Evolutionary conservation across 2,329 filamentous ascomycete genomes (phyloP).

Genomic region (Chrysoporthe deuterocubensis): DNA sequence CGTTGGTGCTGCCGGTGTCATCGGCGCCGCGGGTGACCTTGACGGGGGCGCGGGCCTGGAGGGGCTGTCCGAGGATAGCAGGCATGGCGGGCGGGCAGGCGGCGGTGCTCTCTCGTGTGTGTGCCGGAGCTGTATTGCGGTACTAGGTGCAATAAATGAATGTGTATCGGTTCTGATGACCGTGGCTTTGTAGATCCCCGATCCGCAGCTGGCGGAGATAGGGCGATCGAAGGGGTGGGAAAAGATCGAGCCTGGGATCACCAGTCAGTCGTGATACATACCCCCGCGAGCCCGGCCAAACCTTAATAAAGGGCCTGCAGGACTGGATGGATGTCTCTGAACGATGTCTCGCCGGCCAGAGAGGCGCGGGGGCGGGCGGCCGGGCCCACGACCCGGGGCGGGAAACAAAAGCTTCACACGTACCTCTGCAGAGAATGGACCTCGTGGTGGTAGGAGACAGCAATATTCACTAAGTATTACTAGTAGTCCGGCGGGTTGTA

Average conservation of each 20-base stretch:
- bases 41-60: conserved; percentile 39
- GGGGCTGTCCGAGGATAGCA: conserved; percentile 41
- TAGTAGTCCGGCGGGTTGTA: conserved; percentile 2
- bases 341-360: too few species aligned
- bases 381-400: too few species aligned
- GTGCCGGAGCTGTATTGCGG: conserved; percentile 18
- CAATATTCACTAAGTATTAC: conserved; percentile 25
- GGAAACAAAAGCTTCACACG: conserved; percentile 15
- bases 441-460: conserved; percentile 21
- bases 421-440: conserved; percentile 24
- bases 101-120: neutral
- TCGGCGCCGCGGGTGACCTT: conserved; percentile 51
- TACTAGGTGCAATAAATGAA: conserved; percentile 4
- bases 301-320: neutral
- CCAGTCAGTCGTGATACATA: conserved; percentile 18
- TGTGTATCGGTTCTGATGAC: conserved; percentile 15
- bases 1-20: conserved; percentile 18
- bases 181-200: conserved; percentile 17
- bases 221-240: neutral
- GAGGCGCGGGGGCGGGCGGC: too few species aligned
- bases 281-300: neutral
- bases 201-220: conserved; percentile 18
- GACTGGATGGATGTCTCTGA: neutral
- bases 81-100: conserved; percentile 38
- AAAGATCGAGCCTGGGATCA: conserved; percentile 19